A percentile compares a stretch with the other conserved stretches of the same genome.
Conservation (phyloP, 2,329 filamentous ascomycete species). For the Aspergillus spinulosporus region DNA sequence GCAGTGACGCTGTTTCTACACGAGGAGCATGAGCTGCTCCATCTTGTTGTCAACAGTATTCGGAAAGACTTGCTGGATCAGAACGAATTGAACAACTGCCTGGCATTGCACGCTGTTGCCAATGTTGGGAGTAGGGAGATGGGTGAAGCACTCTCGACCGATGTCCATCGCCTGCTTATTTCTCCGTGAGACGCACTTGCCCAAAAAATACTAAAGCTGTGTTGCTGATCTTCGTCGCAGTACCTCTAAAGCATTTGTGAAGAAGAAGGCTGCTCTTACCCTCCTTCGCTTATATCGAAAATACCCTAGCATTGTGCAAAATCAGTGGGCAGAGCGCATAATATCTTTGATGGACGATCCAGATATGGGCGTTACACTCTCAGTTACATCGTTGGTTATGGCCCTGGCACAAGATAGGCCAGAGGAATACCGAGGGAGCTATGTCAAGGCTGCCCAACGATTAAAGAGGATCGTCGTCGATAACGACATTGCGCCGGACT, state of each 20-base stretch:
- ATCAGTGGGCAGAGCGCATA: constrained; percentile 96
- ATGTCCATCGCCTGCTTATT: constrained; percentile 91
- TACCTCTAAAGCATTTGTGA: constrained; percentile 93
- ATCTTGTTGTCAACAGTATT: constrained; percentile 97
- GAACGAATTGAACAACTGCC: constrained; percentile 96
- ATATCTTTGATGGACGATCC: constrained; percentile 98
- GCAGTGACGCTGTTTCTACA: constrained; percentile 97
- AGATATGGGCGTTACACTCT: constrained; percentile 90
- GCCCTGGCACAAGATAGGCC: constrained; percentile 88
- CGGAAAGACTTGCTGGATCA: constrained; percentile 91
- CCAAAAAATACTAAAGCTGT: background rate
- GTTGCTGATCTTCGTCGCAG: constrained; percentile 43
- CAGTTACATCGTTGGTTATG: constrained; percentile 94
- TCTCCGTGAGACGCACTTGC: constrained; percentile 69
- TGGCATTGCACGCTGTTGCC: constrained; percentile 94
- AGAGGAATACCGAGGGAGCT: constrained; percentile 92
- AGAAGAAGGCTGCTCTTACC: constrained; percentile 97
- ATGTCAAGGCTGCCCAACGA: constrained; percentile 86
- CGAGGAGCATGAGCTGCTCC: constrained; percentile 92
- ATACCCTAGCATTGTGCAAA: constrained; percentile 87
- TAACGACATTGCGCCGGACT: constrained; percentile 83
- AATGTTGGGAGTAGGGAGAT: constrained; percentile 97
- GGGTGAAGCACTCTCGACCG: constrained; percentile 86
- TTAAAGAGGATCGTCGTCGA: constrained; percentile 90
- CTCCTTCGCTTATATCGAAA: constrained; percentile 92